phyloP scores from a whole-genome alignment of 805 yeast species.

The Candida sakaeoensis region DNA sequence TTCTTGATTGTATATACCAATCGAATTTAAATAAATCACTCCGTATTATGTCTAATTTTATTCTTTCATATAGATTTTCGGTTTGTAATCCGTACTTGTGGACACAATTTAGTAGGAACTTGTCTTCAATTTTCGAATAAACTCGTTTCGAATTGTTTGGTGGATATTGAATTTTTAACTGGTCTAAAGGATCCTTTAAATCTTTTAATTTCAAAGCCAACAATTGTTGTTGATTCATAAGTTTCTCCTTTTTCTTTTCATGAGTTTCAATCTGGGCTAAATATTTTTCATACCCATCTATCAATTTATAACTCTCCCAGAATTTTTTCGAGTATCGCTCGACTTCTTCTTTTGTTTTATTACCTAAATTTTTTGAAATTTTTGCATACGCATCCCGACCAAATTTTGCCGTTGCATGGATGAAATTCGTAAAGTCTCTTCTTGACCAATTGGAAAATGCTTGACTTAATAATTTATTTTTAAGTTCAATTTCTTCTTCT shows the following conservation, averaged over 20 bases:
- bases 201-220: constrained; percentile 51
- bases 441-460: constrained; percentile 70
- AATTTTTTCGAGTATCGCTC: constrained; percentile 54
- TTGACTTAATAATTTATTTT: constrained; percentile 48
- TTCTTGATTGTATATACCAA: constrained; percentile 69
- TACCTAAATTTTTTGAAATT: constrained; percentile 54
- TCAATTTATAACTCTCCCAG: constrained; percentile 57
- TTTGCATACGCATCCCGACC: constrained; percentile 51
- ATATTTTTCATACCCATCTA: constrained; percentile 72
- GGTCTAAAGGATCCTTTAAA: constrained; percentile 57
- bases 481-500: constrained; percentile 55
- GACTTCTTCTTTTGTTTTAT: constrained; percentile 58
- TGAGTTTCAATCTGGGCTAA: constrained; percentile 69
- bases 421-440: constrained; percentile 68
- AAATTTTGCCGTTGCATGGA: constrained; percentile 64
- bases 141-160: constrained; percentile 80
- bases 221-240: constrained; percentile 52
- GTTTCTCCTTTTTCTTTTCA: constrained; percentile 59
- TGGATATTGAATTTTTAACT: constrained; percentile 65
- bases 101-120: constrained; percentile 58
- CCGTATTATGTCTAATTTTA: constrained; percentile 58
- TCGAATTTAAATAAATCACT: constrained; percentile 66
- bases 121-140: constrained; percentile 66
- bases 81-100: constrained; percentile 62
- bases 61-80: constrained; percentile 56